Evolutionary conservation across 805 yeast species (phyloP), one percentile per base, ranked within the genome.

Genomic region (Candida mattraensis): DNA sequence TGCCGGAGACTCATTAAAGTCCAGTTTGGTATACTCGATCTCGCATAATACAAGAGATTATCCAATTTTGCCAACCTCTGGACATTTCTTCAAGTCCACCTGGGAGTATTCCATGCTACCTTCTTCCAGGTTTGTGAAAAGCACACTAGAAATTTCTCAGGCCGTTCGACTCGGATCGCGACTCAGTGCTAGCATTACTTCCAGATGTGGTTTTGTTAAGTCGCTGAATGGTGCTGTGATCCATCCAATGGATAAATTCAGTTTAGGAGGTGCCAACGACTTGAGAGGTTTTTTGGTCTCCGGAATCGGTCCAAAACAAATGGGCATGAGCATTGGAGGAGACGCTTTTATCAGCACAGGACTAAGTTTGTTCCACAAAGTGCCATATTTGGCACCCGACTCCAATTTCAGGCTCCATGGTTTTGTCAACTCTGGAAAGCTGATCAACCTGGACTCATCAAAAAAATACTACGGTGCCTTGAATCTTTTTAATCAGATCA

Each of bases 221-320:
- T 27, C 50, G 9, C 24, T 54, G 5, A 17, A 32, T 12, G 41
- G 37, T 7, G 41, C 44, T 15, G 42, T 43, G 3, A 44, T 66
- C 10, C 67, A 61, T 45, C 58, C 76, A 6, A 61, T 76, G 59
- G 82, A 76, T 51, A 58, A 77, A 29, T 76, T 74, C 39, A 72
- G 67, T 47, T 58, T 69, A 3, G 82, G 82, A n/a, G 82, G 82
- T 2, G 74, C 82, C 9, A 76, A 75, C 45, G 81, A 76, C 42
- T 67, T 76, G 7, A 61, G 81, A 28, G 71, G 80, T 1, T 76
- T 74, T 46, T 53, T 60, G 8, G 49, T 74, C 40, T 69, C 75
- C 27, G 80, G 80, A 1, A 45, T 76, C 27, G 81, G 82, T 0
- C 81, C 81, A 2, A 76, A 74, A 45, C 66, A 67, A 32, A 65